Base-by-base conservation (phyloP, 2,329 filamentous ascomycete species). In the Exophiala aquamarina region DNA sequence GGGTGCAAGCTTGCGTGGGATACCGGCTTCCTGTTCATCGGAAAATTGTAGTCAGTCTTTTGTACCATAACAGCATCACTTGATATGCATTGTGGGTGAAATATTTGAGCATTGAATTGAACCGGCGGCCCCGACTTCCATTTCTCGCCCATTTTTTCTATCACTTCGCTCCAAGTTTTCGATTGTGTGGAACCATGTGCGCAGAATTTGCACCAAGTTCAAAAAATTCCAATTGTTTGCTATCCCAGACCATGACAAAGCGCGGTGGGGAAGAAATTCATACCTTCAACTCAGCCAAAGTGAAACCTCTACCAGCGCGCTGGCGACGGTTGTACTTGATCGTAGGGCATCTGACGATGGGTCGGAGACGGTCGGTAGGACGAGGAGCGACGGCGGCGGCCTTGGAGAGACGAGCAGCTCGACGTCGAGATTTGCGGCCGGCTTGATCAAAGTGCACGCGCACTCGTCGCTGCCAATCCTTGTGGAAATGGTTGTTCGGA, bases 381-480 rank as follows among this genome's bases (percentile, higher is more conserved):
- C 93, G 90, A 70, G 93, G 93, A 71, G 93, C 93, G 69, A 97
- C 81, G 68, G 89, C 86, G 66, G 90, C 91, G 70, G 92, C 92
- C 87, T 97, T 98, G 67, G 86, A 84, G 72, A 89, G 83, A 76
- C 93, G 92, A 64, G 90, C 88, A 75, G 88, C 82, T 69, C 93
- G 86, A 76, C 93, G 87, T 74, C 86, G 84, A 75, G 86, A 83
- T 86, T 98, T 98, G 78, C 90, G 89, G 74, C 92, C 93, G 73
- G 93, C 86, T 92, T 98, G 93, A 83, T 98, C 90, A 81, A 98
- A 98, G 84, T 98, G 93, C 77, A 89, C 88, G 79, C 90, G 89
- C 72, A 98, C 93, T 79, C 91, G 89, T 80, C 90, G 89, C 79
- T 97, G 91, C 93, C 93, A 98, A 83, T 98, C 91, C 89, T 95